Evolutionary conservation across 164 flowering plant genomes (phyloP).

Genomic region (Houttuynia cordata): DNA sequence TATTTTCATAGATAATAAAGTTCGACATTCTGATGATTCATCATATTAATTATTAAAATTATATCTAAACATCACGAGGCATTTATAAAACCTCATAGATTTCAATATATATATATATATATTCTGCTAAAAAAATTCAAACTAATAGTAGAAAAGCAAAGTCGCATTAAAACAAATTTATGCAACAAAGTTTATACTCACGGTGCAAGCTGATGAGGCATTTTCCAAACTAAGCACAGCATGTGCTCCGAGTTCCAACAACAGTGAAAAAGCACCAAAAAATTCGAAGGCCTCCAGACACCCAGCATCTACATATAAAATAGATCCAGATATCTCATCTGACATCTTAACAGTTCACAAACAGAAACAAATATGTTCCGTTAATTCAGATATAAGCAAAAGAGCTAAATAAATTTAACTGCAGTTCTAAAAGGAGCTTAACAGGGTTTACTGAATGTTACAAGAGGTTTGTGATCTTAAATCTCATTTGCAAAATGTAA

Average conservation of each 20-base stretch:
- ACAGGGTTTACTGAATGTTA: neutral
- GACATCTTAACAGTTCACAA: constrained; percentile 32
- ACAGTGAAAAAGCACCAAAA: constrained; percentile 61
- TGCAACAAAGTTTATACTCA: constrained; percentile 16
- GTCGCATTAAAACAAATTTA: neutral
- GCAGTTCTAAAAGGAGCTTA: neutral
- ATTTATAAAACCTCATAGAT: no score
- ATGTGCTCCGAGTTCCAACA: constrained; percentile 65
- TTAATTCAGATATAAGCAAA: constrained; percentile 3
- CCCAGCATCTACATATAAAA: constrained; percentile 87
- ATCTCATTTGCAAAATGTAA: neutral
- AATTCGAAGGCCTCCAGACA: constrained; percentile 80
- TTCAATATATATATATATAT: neutral
- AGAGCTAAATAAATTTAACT: constrained; percentile 1
- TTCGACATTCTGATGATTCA: neutral
- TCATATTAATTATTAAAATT: neutral
- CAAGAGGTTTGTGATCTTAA: no score
- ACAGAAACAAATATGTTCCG: no score
- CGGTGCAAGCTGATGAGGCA: constrained; percentile 51
- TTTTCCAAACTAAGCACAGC: constrained; percentile 83
- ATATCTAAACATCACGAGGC: neutral
- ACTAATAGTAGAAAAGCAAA: neutral
- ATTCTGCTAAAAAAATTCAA: neutral
- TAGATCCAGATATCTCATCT: constrained; percentile 56
- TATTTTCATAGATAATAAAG: no score